Percentiles rank a stretch among this genome's conserved stretches.
These are phyloP conservation scores for Aspergillus incahuasiensis DNA, from an alignment of 495 filamentous ascomycete species.

Conservation along the genomic window DNA sequence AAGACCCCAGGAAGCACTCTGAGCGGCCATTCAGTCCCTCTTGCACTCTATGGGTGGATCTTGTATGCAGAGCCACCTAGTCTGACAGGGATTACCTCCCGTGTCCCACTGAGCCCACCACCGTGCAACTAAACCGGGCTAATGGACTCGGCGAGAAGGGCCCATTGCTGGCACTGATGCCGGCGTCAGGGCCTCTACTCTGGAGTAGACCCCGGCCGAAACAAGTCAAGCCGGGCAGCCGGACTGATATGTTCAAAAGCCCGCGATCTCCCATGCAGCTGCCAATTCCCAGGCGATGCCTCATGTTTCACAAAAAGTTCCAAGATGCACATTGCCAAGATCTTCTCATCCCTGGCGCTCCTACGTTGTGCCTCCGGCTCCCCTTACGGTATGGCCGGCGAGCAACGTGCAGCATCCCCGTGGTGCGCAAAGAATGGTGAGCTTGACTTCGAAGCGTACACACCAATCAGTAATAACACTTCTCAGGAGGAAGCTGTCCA, in stretches of 20 bases:
- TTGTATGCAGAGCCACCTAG: neutral
- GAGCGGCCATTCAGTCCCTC: neutral
- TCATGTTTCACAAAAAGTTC: conserved; percentile 8
- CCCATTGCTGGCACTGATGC: neutral
- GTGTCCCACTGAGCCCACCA: neutral
- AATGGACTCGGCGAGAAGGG: conserved; percentile 1
- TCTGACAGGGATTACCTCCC: neutral
- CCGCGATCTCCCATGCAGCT: conserved; percentile 2
- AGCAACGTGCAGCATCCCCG: conserved; percentile 12
- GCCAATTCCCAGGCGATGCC: neutral
- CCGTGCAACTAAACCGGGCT: neutral
- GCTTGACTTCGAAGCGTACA: neutral
- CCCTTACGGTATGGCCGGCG: neutral
- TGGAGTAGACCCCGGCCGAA: neutral
- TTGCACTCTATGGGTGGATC: neutral
- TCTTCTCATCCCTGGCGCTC: conserved; percentile 1
- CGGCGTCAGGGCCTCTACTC: conserved; percentile 7
- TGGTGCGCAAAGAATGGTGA: conserved; percentile 24
- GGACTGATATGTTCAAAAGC: neutral
- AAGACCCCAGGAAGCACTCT: neutral
- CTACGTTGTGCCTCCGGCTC: neutral
- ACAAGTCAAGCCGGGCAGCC: conserved; percentile 5
- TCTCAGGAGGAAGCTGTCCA: conserved; percentile 13
- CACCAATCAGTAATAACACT: neutral
- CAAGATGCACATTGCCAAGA: conserved; percentile 9